Base-by-base conservation (phyloP, 495 filamentous ascomycete genomes). In the Podospora pseudocomata region DNA sequence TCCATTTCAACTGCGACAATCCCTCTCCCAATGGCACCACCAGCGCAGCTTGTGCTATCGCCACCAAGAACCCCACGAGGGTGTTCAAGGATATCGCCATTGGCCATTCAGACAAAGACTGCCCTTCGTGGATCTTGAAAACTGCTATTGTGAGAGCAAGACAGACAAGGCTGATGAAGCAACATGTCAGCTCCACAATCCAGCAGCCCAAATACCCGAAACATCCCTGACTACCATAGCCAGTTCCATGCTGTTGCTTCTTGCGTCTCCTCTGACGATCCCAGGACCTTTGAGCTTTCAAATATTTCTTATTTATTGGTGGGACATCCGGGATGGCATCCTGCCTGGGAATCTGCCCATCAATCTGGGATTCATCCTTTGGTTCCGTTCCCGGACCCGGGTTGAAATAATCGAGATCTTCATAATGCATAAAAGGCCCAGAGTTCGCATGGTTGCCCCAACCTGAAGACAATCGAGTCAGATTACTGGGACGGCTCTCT, bases 1-100 rank as follows among this genome's bases (percentile, higher is more conserved):
- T 80, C 82, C 82, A 84, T 68, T 84, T 86, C 7, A 85, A 74
- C 69, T 84, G 82, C 1, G 76, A 75, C 20, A 86, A 60, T 9
- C 74, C 78, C 63, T 81, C 79, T 3, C 72, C 75, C 64, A 84
- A 66, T 11, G 78, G 73, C 19, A 80, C 76, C 1, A 76, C 69
- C 72, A 85, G 61, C 1, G 68, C 68, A 9, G 79, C 75, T 63
- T 81, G 81, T 67, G 80, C 79, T 15, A 83, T 69, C 2, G 82
- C 81, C 11, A 72, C 75, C 19, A 85, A 67, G 4, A 85, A 73
- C 0, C 82, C 83, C 0, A 86, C 61, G 27, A 85, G 65, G 1
- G 83, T 75, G 70, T 85, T 85, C 55, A 85, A 77, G 0, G 81
- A 82, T 49, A 85, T 80, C 18, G 75, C 74, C 61, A 82, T 71